These are phyloP conservation scores for Thermochaetoides dissita DNA, from an alignment of 2,329 filamentous ascomycete genomes.

Conservation along the genomic window DNA sequence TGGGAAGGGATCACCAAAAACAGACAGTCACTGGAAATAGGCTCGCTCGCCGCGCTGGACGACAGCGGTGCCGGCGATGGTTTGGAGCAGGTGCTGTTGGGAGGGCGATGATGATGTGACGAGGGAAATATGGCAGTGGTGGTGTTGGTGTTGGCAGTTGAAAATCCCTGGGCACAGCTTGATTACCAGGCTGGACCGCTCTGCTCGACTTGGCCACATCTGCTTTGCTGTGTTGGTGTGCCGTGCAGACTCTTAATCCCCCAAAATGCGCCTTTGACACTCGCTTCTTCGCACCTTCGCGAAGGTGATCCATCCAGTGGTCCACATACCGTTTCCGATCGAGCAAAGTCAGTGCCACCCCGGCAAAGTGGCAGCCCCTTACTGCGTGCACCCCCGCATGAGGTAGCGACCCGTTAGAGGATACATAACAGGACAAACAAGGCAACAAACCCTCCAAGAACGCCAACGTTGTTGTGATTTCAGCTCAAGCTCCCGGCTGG, in stretches of 20 bases:
- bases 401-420: neutral
- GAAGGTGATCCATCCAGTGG: conserved; percentile 19
- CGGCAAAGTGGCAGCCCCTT: conserved; percentile 12
- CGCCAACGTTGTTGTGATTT: too few relatives aligned
- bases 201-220: conserved; percentile 18
- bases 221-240: conserved; percentile 16
- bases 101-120: conserved; percentile 7
- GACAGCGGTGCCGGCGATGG: conserved; percentile 11
- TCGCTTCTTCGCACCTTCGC: conserved; percentile 18
- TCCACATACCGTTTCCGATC: conserved; percentile 11
- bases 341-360: conserved; percentile 15
- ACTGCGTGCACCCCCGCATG: conserved; percentile 7
- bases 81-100: conserved; percentile 5
- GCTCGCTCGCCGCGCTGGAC: conserved; percentile 1
- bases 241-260: conserved; percentile 14
- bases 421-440: too few relatives aligned
- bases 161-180: conserved; percentile 12
- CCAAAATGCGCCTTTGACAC: conserved; percentile 18
- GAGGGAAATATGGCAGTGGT: conserved; percentile 4
- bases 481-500: too few relatives aligned
- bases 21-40: conserved; percentile 10
- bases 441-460: too few relatives aligned
- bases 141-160: conserved; percentile 9
- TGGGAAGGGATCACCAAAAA: conserved; percentile 8
- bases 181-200: conserved; percentile 14